phyloP scores from a whole-genome alignment of 108 stramenopile genomes.

The Cyclotella sp. region DNA sequence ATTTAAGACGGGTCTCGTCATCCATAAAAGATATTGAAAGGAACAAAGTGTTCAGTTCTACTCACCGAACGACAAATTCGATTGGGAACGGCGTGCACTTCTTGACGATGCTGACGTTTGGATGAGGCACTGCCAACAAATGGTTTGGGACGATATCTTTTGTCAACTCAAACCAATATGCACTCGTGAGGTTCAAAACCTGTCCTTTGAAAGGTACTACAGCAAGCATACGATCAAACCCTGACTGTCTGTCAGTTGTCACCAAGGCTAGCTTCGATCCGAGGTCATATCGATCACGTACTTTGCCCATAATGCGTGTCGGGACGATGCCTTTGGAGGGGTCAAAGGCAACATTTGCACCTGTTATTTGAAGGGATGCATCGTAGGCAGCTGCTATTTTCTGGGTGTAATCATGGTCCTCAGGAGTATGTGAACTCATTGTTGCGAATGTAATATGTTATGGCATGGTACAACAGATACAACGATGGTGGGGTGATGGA shows the following conservation, averaged over 20 bases:
- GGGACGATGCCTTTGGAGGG: constrained; percentile 39
- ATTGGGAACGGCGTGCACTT: constrained; percentile 97
- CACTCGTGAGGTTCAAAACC: constrained; percentile 93
- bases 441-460: too few species aligned
- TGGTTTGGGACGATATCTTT: constrained; percentile 94
- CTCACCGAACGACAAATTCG: constrained; percentile 96
- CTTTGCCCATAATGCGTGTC: constrained; percentile 63
- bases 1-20: neutral
- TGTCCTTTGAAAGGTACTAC: constrained; percentile 97
- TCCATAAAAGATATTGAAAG: neutral
- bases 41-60: neutral
- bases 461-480: neutral
- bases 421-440: neutral
- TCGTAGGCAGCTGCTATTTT: constrained; percentile 50
- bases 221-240: constrained; percentile 97
- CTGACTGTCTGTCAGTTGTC: constrained; percentile 98
- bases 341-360: constrained; percentile 44
- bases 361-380: constrained; percentile 47
- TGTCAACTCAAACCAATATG: constrained; percentile 96
- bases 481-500: neutral
- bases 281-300: constrained; percentile 82
- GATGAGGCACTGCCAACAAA: constrained; percentile 88
- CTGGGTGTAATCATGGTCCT: constrained; percentile 31
- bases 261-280: constrained; percentile 81
- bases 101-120: constrained; percentile 91